These are phyloP conservation scores for Rhodotorula babjevae DNA, from an alignment of 768 basidiomycete species.

Conservation along the genomic window DNA sequence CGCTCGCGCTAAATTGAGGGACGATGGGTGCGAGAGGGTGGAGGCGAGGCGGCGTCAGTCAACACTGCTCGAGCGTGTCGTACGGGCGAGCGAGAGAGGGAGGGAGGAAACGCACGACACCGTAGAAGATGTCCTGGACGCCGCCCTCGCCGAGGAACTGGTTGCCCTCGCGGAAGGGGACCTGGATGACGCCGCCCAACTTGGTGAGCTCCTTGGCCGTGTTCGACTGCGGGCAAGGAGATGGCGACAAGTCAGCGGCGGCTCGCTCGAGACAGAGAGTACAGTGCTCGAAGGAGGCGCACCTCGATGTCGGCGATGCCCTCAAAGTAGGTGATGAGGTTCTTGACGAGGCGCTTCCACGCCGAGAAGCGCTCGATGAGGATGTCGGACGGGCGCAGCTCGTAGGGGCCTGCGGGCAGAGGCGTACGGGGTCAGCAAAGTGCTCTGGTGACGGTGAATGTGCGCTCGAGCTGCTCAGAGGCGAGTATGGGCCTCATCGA, in stretches of 20 bases:
- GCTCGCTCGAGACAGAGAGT: neutral
- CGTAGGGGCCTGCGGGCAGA: conserved; percentile 14
- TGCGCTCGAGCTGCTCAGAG: neutral
- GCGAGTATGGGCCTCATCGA: neutral
- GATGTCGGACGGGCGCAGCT: conserved; percentile 81
- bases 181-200: conserved; percentile 91
- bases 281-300: neutral
- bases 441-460: neutral
- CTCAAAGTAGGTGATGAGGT: conserved; percentile 43
- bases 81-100: neutral
- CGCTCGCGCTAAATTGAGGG: conserved; percentile 62
- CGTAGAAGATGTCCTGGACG: conserved; percentile 79
- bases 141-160: conserved; percentile 99
- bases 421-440: neutral
- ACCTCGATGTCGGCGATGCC: conserved; percentile 75
- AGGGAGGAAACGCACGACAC: conserved; percentile 50
- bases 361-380: conserved; percentile 69
- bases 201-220: conserved; percentile 88
- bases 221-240: conserved; percentile 55
- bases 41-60: neutral
- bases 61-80: neutral
- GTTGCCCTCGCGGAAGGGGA: conserved; percentile 74
- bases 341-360: conserved; percentile 42
- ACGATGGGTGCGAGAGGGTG: no score
- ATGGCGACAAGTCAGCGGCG: neutral